Conservation (phyloP, 495 filamentous ascomycete genomes). For the Amniculicola lignicola region DNA sequence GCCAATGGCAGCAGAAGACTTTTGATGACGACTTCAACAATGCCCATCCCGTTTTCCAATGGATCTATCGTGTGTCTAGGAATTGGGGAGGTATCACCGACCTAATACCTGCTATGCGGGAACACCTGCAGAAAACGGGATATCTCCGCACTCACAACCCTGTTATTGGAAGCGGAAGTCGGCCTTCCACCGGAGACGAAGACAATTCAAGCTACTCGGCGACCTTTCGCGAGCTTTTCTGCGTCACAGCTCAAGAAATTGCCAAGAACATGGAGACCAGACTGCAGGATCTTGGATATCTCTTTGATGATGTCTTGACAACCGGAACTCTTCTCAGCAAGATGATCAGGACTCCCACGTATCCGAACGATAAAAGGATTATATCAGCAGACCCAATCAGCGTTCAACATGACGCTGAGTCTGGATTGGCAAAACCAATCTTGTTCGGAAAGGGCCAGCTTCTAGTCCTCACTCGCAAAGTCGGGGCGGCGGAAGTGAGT, state of each 20-base stretch:
- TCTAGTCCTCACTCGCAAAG: slow-evolving; percentile 73
- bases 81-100: slow-evolving; percentile 68
- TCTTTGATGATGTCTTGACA: slow-evolving; percentile 74
- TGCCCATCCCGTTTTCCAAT: slow-evolving; percentile 77
- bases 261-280: slow-evolving; percentile 61
- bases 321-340: slow-evolving; percentile 39
- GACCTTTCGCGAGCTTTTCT: slow-evolving; percentile 84
- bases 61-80: slow-evolving; percentile 76
- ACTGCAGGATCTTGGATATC: slow-evolving; percentile 62
- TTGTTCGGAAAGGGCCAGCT: slow-evolving; percentile 65
- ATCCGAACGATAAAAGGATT: slow-evolving; percentile 4
- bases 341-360: not conserved
- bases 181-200: slow-evolving; percentile 28
- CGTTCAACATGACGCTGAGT: slow-evolving; percentile 21
- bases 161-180: slow-evolving; percentile 23
- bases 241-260: slow-evolving; percentile 70
- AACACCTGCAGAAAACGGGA: slow-evolving; percentile 40
- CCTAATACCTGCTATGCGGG: slow-evolving; percentile 67
- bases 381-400: slow-evolving; percentile 6
- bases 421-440: slow-evolving; percentile 26
- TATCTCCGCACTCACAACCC: slow-evolving; percentile 11
- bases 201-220: slow-evolving; percentile 64
- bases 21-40: slow-evolving; percentile 74
- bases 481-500: slow-evolving; percentile 55
- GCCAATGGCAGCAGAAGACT: slow-evolving; percentile 70